A percentile compares a stretch with the other conserved stretches of the same genome.
Conservation (phyloP, 192 early-diverging fungal species). For the Backusella mclennaniae region DNA sequence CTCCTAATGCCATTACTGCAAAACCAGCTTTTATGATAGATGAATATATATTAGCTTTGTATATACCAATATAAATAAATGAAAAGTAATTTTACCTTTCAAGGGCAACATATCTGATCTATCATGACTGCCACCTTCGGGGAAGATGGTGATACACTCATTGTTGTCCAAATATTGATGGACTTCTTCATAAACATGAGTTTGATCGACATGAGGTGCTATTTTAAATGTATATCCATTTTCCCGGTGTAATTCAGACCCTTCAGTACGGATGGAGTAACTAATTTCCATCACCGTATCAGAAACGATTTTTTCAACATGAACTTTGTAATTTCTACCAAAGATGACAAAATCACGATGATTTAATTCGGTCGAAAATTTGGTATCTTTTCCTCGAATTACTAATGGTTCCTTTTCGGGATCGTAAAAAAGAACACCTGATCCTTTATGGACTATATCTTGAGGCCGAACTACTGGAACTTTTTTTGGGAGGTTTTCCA, state of each 20-base stretch:
- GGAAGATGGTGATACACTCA: constrained; percentile 90
- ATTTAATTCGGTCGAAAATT: constrained; percentile 70
- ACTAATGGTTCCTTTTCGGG: constrained; percentile 58
- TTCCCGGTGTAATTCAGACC: neutral
- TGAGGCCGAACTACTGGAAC: constrained; percentile 93
- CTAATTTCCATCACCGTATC: constrained; percentile 75
- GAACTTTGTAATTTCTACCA: constrained; percentile 50
- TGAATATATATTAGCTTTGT: neutral
- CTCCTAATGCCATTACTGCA: constrained; percentile 80
- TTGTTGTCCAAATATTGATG: constrained; percentile 65
- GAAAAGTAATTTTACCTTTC: constrained; percentile 54
- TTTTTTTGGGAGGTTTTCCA: constrained; percentile 19
- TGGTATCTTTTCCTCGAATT: constrained; percentile 65
- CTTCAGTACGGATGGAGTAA: constrained; percentile 8
- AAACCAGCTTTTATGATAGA: constrained; percentile 53
- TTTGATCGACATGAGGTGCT: constrained; percentile 84
- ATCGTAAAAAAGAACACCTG: constrained; percentile 69
- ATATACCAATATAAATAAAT: neutral
- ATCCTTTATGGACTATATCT: constrained; percentile 74
- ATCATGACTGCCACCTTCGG: constrained; percentile 96
- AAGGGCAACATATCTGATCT: constrained; percentile 90
- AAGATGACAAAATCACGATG: constrained; percentile 61
- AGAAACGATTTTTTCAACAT: constrained; percentile 73
- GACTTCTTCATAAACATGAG: constrained; percentile 78
- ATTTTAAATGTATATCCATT: constrained; percentile 44